These are phyloP conservation scores for Cordyceps cicadae DNA, from an alignment of 2,329 filamentous ascomycete species.

Conservation along the genomic window DNA sequence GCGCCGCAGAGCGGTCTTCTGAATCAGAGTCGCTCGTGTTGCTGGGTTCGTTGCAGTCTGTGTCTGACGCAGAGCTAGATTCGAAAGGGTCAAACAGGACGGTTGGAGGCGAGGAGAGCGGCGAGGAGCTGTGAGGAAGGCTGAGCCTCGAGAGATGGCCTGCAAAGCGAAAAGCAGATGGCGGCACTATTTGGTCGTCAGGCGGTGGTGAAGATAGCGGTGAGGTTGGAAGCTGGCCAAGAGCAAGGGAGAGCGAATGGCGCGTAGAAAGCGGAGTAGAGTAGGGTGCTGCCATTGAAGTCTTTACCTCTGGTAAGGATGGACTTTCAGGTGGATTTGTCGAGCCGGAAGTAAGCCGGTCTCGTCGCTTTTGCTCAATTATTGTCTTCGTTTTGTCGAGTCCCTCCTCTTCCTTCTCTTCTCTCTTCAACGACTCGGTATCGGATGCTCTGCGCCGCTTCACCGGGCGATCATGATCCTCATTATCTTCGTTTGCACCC, in stretches of 20 bases:
- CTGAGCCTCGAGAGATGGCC: conserved; percentile 16
- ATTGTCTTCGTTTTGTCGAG: background rate
- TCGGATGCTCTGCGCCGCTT: conserved; percentile 12
- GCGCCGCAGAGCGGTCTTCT: conserved; percentile 34
- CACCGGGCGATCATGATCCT: background rate
- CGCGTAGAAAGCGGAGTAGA: conserved; percentile 14
- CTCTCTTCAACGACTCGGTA: background rate
- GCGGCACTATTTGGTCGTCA: conserved; percentile 22
- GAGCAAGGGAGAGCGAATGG: conserved; percentile 14
- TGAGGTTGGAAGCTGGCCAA: conserved; percentile 22
- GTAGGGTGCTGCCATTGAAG: conserved; percentile 3
- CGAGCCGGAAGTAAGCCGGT: background rate
- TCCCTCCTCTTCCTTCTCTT: background rate
- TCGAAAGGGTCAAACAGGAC: conserved; percentile 44
- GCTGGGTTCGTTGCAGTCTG: conserved; percentile 26
- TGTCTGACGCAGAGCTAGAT: conserved; percentile 28
- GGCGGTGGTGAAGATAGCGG: conserved; percentile 32
- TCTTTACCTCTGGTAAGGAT: conserved; percentile 11
- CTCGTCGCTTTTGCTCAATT: background rate
- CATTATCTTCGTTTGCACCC: conserved; percentile 17
- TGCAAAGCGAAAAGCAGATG: conserved; percentile 19
- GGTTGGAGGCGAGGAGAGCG: conserved; percentile 49
- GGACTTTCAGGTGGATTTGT: background rate
- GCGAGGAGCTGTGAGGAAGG: conserved; percentile 38
- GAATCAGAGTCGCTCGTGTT: conserved; percentile 37